These are phyloP conservation scores for Chalciporus sp. DNA, from an alignment of 1,284 basidiomycete genomes.

Conservation along the genomic window DNA sequence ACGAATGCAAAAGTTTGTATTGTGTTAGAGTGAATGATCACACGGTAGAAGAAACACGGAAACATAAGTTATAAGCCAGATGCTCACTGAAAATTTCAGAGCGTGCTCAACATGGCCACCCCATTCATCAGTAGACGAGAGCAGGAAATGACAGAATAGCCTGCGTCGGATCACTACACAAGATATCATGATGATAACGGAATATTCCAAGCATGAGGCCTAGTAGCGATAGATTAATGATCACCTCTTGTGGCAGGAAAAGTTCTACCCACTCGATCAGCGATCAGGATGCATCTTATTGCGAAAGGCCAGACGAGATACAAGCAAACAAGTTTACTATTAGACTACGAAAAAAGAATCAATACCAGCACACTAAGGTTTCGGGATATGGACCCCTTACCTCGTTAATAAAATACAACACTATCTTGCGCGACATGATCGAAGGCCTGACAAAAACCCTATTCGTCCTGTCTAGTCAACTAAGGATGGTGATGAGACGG, in stretches of 20 bases:
- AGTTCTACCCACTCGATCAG: conserved; percentile 5
- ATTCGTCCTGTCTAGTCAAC: conserved; percentile 10
- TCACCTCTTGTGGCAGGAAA: background rate
- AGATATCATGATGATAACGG: background rate
- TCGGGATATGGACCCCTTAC: conserved; percentile 6
- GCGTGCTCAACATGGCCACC: background rate
- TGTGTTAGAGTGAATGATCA: too few species aligned
- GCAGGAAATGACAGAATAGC: background rate
- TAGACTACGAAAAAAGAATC: conserved; percentile 11
- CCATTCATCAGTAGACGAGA: background rate
- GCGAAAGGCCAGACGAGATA: conserved; percentile 1
- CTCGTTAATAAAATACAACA: conserved; percentile 22
- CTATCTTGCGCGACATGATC: conserved; percentile 26
- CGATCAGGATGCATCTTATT: background rate
- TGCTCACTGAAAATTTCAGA: background rate
- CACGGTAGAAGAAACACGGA: background rate
- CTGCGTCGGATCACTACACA: background rate
- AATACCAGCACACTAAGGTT: background rate
- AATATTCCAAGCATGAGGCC: background rate
- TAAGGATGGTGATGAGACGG: background rate
- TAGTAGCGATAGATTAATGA: conserved; percentile 2
- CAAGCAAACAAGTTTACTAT: conserved; percentile 11
- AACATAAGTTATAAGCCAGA: background rate
- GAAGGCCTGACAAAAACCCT: conserved; percentile 3
- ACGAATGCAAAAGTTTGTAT: background rate